Conservation (phyloP, 2,329 filamentous ascomycete species). For the Venturia pyrina region DNA sequence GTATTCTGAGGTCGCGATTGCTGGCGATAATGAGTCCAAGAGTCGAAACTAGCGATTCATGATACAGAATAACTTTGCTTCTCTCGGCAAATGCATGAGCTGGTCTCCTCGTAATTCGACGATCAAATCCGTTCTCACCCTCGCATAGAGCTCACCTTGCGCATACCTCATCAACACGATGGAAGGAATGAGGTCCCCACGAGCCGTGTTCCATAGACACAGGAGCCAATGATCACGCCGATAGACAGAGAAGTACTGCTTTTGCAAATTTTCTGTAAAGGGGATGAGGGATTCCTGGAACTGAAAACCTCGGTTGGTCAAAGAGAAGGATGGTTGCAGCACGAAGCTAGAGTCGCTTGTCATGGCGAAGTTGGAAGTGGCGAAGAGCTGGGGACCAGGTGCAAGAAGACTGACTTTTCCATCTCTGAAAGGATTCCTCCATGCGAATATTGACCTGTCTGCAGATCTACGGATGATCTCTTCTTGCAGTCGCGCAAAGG, state of each 20-base stretch:
- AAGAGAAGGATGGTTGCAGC: not conserved
- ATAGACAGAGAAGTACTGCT: not conserved
- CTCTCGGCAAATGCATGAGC: too few species aligned
- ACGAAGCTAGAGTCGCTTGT: not conserved
- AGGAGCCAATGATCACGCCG: not conserved
- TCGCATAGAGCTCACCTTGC: too few species aligned
- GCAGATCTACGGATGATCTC: not conserved
- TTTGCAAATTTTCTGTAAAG: not conserved
- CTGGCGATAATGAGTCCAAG: too few species aligned
- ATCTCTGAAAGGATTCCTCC: conserved; percentile 11
- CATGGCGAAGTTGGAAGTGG: not conserved
- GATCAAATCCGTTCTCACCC: too few species aligned
- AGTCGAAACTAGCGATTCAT: too few species aligned
- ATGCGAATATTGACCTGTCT: conserved; percentile 8
- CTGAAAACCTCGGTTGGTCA: not conserved
- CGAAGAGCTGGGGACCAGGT: not conserved
- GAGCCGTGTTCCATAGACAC: not conserved
- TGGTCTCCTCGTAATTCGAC: too few species aligned
- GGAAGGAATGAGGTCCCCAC: not conserved
- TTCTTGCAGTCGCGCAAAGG: not conserved
- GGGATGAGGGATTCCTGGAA: not conserved
- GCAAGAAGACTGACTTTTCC: not conserved
- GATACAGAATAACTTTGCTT: too few species aligned
- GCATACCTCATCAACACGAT: too few species aligned
- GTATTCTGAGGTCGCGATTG: too few species aligned